Conservation (phyloP, 371 early-diverging fungal species). For the Catenaria anguillulae region DNA sequence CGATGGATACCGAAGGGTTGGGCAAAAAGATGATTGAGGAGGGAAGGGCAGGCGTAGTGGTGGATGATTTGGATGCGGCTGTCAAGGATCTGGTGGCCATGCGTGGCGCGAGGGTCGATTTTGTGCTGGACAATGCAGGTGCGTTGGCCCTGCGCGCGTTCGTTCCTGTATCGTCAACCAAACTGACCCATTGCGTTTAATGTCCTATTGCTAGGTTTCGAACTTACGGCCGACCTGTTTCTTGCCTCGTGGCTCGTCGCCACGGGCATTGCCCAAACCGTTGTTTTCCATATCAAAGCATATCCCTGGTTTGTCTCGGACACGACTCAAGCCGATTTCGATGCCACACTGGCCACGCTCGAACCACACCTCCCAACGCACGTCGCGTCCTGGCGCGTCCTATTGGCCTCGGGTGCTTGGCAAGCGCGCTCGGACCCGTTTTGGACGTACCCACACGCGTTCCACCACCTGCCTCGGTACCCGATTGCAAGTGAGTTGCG, state of each 20-base stretch:
- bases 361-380: constrained; percentile 28
- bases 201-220: constrained; percentile 59
- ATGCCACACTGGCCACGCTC: constrained; percentile 39
- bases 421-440: constrained; percentile 50
- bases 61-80: neutral
- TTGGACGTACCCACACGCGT: constrained; percentile 71
- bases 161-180: too few relatives aligned
- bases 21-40: neutral
- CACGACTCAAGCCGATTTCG: constrained; percentile 59
- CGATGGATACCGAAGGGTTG: neutral
- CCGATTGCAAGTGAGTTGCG: constrained; percentile 32
- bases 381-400: constrained; percentile 49
- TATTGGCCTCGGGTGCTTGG: constrained; percentile 43
- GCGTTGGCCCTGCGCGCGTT: constrained; percentile 5
- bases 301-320: constrained; percentile 92
- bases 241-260: constrained; percentile 73
- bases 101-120: constrained; percentile 29
- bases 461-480: constrained; percentile 55
- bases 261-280: constrained; percentile 39
- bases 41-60: neutral
- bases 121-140: constrained; percentile 76
- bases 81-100: neutral
- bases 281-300: constrained; percentile 72
- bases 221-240: constrained; percentile 73
- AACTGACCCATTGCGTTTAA: too few relatives aligned